These are phyloP conservation scores for Guadua angustifolia DNA, from an alignment of 176 grass and related monocot species.

Conservation along the genomic window DNA sequence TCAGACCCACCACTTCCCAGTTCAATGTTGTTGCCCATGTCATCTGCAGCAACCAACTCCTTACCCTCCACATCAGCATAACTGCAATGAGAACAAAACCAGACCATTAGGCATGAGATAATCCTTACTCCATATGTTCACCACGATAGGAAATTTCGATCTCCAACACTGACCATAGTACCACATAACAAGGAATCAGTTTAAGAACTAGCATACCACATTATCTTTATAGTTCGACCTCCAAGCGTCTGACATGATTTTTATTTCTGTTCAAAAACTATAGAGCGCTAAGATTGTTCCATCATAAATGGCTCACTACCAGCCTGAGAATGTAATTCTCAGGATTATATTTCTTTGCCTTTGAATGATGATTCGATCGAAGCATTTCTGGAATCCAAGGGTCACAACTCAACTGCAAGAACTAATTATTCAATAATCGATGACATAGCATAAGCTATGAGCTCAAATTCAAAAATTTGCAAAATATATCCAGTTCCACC, in stretches of 20 bases:
- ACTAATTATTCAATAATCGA: neutral
- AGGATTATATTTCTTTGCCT: neutral
- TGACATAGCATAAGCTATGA: neutral
- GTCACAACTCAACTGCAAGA: neutral
- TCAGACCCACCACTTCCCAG: slow-evolving; percentile 81
- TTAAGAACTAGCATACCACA: neutral
- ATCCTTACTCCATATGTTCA: no score
- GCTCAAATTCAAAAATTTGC: neutral
- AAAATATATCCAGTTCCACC: slow-evolving; percentile 15
- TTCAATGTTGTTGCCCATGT: slow-evolving; percentile 55
- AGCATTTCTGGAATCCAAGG: slow-evolving; percentile 5
- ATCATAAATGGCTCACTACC: neutral
- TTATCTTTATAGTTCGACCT: neutral
- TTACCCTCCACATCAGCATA: slow-evolving; percentile 81
- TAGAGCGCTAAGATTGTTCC: neutral
- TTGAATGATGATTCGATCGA: neutral
- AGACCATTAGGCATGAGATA: neutral
- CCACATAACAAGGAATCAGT: neutral
- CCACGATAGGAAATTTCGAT: no score
- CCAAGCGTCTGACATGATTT: neutral
- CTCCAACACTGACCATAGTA: neutral
- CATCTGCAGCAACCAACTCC: slow-evolving; percentile 64
- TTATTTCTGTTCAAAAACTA: neutral
- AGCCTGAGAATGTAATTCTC: neutral
- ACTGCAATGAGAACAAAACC: slow-evolving; percentile 46